Conservation (phyloP, 257 asterid genomes). For the Capsicum baccatum region DNA sequence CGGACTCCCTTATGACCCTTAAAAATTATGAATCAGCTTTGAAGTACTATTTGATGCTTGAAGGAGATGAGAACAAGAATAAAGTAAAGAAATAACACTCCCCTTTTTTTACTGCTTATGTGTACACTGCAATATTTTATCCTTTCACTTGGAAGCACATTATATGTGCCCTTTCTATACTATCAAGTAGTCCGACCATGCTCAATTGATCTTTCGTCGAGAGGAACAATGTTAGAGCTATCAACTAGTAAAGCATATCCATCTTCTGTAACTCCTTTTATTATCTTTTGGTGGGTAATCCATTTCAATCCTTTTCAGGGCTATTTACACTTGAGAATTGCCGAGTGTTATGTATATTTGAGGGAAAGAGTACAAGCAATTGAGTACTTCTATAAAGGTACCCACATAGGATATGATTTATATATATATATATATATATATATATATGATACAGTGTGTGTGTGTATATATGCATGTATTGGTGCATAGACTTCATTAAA, state of each 20-base stretch:
- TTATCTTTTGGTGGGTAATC: conserved; percentile 26
- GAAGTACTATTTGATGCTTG: conserved; percentile 69
- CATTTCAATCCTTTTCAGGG: conserved; percentile 55
- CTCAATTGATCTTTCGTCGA: conserved; percentile 14
- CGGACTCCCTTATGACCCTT: conserved; percentile 63
- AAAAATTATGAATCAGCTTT: conserved; percentile 61
- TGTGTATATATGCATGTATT: neutral
- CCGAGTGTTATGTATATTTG: conserved; percentile 60
- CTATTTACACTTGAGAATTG: conserved; percentile 63
- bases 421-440: neutral
- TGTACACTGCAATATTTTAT: conserved; percentile 19
- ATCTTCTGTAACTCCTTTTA: conserved; percentile 10
- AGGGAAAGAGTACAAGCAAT: conserved; percentile 55
- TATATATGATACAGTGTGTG: neutral
- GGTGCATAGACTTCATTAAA: neutral
- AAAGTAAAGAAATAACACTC: conserved; percentile 43
- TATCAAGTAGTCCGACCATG: neutral
- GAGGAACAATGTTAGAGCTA: conserved; percentile 11
- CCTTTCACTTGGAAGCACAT: conserved; percentile 1
- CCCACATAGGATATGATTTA: conserved; percentile 1
- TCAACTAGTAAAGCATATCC: conserved; percentile 2
- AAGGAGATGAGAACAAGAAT: conserved; percentile 49
- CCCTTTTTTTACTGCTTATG: neutral
- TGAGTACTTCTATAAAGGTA: conserved; percentile 67
- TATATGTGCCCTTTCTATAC: conserved; percentile 5